A percentile compares a stretch with the other conserved stretches of the same genome.
These are phyloP conservation scores for Monilinia fructigena DNA, from an alignment of 2,329 filamentous ascomycete species.

Conservation along the genomic window DNA sequence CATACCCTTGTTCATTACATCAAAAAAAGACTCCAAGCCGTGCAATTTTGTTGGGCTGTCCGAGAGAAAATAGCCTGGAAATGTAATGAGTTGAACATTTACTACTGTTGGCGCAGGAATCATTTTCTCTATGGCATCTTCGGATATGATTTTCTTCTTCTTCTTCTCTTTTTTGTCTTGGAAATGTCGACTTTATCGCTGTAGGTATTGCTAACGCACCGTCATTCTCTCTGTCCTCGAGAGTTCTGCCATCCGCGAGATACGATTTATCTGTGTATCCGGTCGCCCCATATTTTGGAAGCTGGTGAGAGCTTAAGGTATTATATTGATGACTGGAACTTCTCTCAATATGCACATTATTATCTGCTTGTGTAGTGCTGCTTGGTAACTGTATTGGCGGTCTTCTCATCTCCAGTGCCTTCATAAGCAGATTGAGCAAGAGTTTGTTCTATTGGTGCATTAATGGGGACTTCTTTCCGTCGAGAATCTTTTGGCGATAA, in stretches of 20 bases:
- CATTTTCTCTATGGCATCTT: not conserved
- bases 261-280: not conserved
- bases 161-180: not conserved
- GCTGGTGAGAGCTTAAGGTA: not conserved
- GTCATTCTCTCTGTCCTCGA: too few species aligned
- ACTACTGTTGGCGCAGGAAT: not conserved
- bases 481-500: rapidly evolving
- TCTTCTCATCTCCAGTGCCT: not conserved
- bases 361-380: not conserved
- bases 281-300: not conserved
- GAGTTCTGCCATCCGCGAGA: not conserved
- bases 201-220: too few species aligned
- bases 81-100: too few species aligned
- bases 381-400: not conserved
- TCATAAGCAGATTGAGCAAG: too few species aligned
- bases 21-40: too few species aligned
- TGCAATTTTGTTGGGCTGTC: too few species aligned
- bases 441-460: not conserved
- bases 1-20: not conserved
- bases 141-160: not conserved
- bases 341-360: not conserved
- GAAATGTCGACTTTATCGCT: not conserved
- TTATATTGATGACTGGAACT: not conserved
- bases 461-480: not conserved
- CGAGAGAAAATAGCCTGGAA: not conserved